Percentiles rank a stretch among this genome's conserved stretches.
Conservation (phyloP, 2,329 filamentous ascomycete genomes). For the Colletotrichum trifolii region DNA sequence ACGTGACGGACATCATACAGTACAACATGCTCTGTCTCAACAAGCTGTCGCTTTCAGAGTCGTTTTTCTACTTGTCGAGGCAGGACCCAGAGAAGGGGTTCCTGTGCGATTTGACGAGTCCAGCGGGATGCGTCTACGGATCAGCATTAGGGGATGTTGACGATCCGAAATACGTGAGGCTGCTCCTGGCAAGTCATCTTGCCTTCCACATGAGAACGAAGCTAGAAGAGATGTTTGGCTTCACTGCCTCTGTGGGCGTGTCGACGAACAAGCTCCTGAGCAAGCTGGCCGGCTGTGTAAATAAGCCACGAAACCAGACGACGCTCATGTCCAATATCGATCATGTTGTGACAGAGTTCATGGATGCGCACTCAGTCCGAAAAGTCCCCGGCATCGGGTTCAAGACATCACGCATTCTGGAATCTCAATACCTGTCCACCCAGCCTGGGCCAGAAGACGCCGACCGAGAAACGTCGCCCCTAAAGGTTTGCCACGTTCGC, state of each 20-base stretch:
- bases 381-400: constrained; percentile 88
- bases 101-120: constrained; percentile 74
- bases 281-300: constrained; percentile 84
- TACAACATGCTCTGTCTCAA: constrained; percentile 84
- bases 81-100: constrained; percentile 85
- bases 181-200: constrained; percentile 84
- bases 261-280: constrained; percentile 87
- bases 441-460: constrained; percentile 22
- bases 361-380: constrained; percentile 80
- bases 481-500: constrained; percentile 76
- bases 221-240: constrained; percentile 81
- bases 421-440: constrained; percentile 46
- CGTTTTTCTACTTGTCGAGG: constrained; percentile 83
- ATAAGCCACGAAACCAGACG: constrained; percentile 92
- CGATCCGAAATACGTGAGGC: constrained; percentile 63
- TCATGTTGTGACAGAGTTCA: constrained; percentile 70
- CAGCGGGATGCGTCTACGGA: constrained; percentile 70
- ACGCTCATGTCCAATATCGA: constrained; percentile 77
- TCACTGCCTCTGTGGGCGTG: constrained; percentile 88
- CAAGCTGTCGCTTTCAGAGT: constrained; percentile 67
- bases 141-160: constrained; percentile 42
- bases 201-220: constrained; percentile 77
- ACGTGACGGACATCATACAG: constrained; percentile 86
- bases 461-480: constrained; percentile 42
- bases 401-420: constrained; percentile 68